phyloP scores from a whole-genome alignment of 257 asterid species.

The Solanum tarapatanum region DNA sequence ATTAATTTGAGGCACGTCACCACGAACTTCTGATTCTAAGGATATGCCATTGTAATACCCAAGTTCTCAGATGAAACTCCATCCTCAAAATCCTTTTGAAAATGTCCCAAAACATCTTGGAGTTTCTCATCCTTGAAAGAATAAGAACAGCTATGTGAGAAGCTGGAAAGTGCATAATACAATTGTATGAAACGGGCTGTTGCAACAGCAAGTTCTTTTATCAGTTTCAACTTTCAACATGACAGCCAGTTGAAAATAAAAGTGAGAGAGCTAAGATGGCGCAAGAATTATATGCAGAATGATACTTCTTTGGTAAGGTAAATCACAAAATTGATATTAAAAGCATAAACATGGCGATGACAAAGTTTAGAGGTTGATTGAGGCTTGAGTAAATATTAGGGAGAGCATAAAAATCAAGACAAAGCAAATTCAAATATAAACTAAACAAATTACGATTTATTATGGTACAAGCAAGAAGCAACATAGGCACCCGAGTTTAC shows the following conservation, averaged over 20 bases:
- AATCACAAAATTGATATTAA: not conserved
- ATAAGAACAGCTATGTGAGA: not conserved
- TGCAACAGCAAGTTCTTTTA: not conserved
- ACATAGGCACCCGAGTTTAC: not conserved
- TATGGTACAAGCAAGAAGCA: not conserved
- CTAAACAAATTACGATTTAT: not conserved
- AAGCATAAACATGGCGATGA: not conserved
- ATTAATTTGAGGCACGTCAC: not conserved
- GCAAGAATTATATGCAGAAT: not conserved
- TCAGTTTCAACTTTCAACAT: not conserved
- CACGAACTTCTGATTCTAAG: conserved; percentile 15
- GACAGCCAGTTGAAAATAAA: not conserved
- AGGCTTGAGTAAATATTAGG: not conserved
- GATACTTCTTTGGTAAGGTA: not conserved
- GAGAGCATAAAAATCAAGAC: not conserved
- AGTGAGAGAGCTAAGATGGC: not conserved
- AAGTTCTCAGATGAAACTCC: conserved; percentile 67
- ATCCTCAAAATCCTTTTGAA: conserved; percentile 69
- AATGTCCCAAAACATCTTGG: conserved; percentile 55
- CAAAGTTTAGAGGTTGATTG: not conserved
- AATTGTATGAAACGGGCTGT: not conserved
- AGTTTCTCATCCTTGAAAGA: conserved; percentile 48
- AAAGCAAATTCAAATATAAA: not conserved
- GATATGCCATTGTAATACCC: conserved; percentile 17
- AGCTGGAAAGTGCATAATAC: not conserved